Percentiles rank a stretch among this genome's conserved stretches.
phyloP scores from a whole-genome alignment of 345 rosid species.

The Linum trigynum region DNA sequence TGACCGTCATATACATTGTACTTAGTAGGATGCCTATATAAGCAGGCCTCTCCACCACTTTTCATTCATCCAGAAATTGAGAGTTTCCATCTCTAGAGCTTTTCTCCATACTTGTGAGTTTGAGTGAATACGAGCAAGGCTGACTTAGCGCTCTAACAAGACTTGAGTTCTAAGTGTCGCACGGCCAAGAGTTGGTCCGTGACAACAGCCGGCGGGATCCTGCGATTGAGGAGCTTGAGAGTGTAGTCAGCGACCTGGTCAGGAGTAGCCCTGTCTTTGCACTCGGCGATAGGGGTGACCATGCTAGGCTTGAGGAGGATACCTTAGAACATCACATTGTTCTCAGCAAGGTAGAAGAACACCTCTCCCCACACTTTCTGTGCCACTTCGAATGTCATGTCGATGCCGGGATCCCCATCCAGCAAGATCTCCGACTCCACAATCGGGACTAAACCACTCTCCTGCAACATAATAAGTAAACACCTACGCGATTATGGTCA shows the following conservation, averaged over 20 bases:
- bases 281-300: constrained; percentile 97
- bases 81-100: too few relatives aligned
- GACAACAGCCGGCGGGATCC: constrained; percentile 84
- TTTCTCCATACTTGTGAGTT: too few relatives aligned
- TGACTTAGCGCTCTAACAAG: too few relatives aligned
- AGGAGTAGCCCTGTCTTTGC: constrained; percentile 77
- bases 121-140: too few relatives aligned
- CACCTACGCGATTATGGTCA: too few relatives aligned
- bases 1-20: too few relatives aligned
- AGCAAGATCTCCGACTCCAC: constrained; percentile 98
- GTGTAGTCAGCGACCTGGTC: constrained; percentile 78
- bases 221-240: constrained; percentile 75
- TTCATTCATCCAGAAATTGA: too few relatives aligned
- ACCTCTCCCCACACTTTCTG: constrained; percentile 96
- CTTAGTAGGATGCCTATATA: too few relatives aligned
- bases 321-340: constrained; percentile 91
- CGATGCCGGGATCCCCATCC: constrained; percentile 85
- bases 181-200: too few relatives aligned
- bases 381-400: constrained; percentile 86
- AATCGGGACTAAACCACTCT: constrained; percentile 88
- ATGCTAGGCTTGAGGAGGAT: constrained; percentile 97
- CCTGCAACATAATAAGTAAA: constrained; percentile 30
- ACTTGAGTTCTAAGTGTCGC: too few relatives aligned
- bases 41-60: too few relatives aligned
- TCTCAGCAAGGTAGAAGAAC: constrained; percentile 90